Evolutionary conservation across 192 early-diverging fungal genomes (phyloP).

Genomic region (Cetraspora pellucida): DNA sequence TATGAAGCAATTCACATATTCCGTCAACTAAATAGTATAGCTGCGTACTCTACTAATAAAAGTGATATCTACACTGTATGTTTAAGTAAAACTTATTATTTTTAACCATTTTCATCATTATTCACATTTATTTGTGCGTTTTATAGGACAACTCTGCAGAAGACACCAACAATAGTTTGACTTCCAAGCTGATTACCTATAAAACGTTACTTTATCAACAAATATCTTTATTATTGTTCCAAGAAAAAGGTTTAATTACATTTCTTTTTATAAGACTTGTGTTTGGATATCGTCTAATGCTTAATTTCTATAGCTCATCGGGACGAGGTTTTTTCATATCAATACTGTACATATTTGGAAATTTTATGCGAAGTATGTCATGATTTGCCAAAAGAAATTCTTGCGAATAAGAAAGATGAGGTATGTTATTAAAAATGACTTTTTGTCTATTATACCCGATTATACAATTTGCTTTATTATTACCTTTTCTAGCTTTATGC

Average conservation of each 20-base stretch:
- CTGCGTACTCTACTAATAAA: too few species aligned
- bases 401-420: constrained; percentile 1
- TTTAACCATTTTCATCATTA: too few species aligned
- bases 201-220: background rate
- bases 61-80: too few species aligned
- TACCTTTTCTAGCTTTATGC: constrained; percentile 32
- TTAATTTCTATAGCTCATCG: constrained; percentile 13
- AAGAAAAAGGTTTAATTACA: constrained; percentile 12
- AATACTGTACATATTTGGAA: constrained; percentile 19
- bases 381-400: background rate
- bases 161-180: background rate
- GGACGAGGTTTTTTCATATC: constrained; percentile 13
- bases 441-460: background rate
- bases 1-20: constrained; percentile 32
- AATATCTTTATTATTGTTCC: background rate
- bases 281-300: background rate
- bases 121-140: too few species aligned
- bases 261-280: background rate
- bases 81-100: too few species aligned
- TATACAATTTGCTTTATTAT: background rate
- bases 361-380: constrained; percentile 18
- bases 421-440: background rate
- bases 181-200: background rate
- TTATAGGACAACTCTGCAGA: too few species aligned
- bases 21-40: background rate